These are phyloP conservation scores for Serendipita sp. DNA, from an alignment of 768 basidiomycete genomes.

Conservation along the genomic window DNA sequence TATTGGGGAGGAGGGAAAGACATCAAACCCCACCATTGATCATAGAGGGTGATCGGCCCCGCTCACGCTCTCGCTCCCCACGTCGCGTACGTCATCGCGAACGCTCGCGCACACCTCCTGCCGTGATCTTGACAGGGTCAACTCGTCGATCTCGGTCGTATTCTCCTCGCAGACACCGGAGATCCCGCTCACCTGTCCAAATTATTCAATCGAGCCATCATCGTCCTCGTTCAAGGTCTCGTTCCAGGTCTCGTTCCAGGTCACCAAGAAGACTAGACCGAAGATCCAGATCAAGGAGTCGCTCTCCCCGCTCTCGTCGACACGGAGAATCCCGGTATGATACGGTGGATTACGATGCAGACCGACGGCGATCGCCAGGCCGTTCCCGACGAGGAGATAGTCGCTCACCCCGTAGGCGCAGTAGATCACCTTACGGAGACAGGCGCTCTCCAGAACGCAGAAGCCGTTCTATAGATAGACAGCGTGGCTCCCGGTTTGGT, in stretches of 20 bases:
- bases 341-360: background rate
- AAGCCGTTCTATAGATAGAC: background rate
- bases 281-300: background rate
- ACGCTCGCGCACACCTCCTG: background rate
- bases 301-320: constrained; percentile 4
- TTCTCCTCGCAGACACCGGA: constrained; percentile 9
- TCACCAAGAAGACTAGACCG: background rate
- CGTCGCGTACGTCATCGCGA: background rate
- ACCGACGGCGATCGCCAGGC: background rate
- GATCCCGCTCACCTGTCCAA: too few species aligned
- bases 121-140: background rate
- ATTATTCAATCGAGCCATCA: background rate
- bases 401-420: background rate
- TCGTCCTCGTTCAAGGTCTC: constrained; percentile 9
- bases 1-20: background rate
- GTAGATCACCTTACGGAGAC: background rate
- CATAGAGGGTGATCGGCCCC: background rate
- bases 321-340: background rate
- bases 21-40: background rate
- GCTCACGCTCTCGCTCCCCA: background rate
- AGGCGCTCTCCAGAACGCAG: background rate
- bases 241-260: constrained; percentile 9
- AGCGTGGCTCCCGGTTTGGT: background rate
- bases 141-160: constrained; percentile 12
- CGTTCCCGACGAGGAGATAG: background rate